These are phyloP conservation scores for Austroboletus rostrupii DNA, from an alignment of 1,284 basidiomycete species.

Conservation along the genomic window DNA sequence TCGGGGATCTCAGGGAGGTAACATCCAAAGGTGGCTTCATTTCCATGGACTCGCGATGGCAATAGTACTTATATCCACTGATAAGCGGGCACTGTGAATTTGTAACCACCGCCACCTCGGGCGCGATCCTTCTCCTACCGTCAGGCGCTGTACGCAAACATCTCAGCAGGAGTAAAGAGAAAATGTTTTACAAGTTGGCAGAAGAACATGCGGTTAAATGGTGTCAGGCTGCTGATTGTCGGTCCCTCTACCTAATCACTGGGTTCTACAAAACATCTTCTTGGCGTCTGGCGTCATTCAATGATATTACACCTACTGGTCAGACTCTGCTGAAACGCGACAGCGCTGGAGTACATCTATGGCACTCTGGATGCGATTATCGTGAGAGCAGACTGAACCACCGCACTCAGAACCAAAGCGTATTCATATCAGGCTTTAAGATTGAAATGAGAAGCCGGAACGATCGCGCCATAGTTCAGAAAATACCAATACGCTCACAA, in stretches of 20 bases:
- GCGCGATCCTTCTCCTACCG: not conserved
- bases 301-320: not conserved
- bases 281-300: not conserved
- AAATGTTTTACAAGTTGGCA: not conserved
- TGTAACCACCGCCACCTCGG: too few relatives aligned
- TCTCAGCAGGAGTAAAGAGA: not conserved
- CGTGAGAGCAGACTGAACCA: not conserved
- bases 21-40: not conserved
- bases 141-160: not conserved
- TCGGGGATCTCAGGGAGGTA: not conserved
- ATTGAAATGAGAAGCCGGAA: not conserved
- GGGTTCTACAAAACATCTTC: not conserved
- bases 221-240: not conserved
- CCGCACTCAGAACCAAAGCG: not conserved
- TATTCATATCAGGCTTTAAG: not conserved
- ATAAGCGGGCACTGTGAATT: not conserved
- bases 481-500: not conserved
- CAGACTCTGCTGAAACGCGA: not conserved
- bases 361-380: not conserved
- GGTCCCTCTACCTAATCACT: not conserved
- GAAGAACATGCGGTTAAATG: not conserved
- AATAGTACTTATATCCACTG: not conserved
- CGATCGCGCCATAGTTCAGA: not conserved
- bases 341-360: not conserved
- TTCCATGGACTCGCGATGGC: too few relatives aligned